Evolutionary conservation across 306 rosid genomes (phyloP), one percentile per base, ranked within the genome.

Genomic region (Begonia peltatifolia): DNA sequence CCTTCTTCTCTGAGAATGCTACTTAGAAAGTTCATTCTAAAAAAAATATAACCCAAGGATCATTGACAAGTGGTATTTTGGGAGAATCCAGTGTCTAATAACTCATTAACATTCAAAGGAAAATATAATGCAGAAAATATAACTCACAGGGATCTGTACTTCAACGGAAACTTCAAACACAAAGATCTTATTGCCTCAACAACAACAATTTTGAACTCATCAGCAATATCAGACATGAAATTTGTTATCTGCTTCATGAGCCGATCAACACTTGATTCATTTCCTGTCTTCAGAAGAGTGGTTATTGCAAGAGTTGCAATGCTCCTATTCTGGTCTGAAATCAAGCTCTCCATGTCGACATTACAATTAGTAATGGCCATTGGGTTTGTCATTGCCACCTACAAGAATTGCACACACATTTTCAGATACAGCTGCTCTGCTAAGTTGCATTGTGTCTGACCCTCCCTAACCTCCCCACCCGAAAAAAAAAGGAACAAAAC

Each of bases 321-420:
- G 76, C 97, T 90, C 72, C 97, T 72, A 79, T 90, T 90, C 71
- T 87, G 87, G 60, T 90, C 97, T 60, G 95, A 78, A 56, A 90
- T 90, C 63, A 90, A 79, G 67, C 97, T 90, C 72, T 90, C 97
- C 95, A 90, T 90, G 53, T 90, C 99, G 64, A 90, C 83, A 71
- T 90, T 90, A 79, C 99, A 90, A 73, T 83, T 90, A 6, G 99
- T 86, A 64, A 90, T 95, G 10, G 95, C 94, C 95, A 86, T 83
- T 68, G 99, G 94, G 75, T 90, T 94, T 44, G 95, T 68, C 99
- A 90, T 90, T 71, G 99, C 99, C 72, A 90, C 99, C 95, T 90
- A 81, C 62, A 61, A 56, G 67, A 66, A 12, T 17, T 60, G 62
- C 64, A 68, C 64, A 67, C 14, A 55, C 6, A 36, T 6, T 14